Evolutionary conservation across 495 filamentous ascomycete species (phyloP), one percentile per base, ranked within the genome.

Genomic region (Aspergillus baeticus): DNA sequence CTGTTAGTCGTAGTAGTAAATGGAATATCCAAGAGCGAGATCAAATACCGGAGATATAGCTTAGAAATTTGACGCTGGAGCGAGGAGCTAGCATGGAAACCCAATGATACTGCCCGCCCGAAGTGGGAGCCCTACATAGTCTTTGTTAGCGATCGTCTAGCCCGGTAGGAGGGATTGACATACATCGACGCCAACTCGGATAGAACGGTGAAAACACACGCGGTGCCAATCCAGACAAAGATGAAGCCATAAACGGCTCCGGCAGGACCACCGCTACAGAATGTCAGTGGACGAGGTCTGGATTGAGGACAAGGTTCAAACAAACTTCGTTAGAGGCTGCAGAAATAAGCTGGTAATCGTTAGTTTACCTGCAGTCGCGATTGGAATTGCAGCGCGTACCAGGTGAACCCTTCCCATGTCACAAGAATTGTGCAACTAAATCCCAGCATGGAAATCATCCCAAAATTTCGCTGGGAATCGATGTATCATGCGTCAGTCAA

Each of bases 51-150:
- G 75, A 76, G 14, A 81, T 50, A 54, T 80, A 82, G 42, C 76
- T 78, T 17, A 77, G 47, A 38, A 81, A 69, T 37, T 74, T 73
- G 51, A 71, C 67, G 31, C 48, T 50, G 11, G 54, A 59, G 13
- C 45, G 57, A 2, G 79, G 72, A 1, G 80, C 76, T n/a, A 82
- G 62, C 69, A 79, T 78, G 1, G 75, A 74, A 10, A 71, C 72
- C 80, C 79, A 82, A 53, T 81, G 78, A 43, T 82, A 82, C 55
- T 82, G 79, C 2, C 79, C 79, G 10, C 75, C 76, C 5, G 71
- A 71, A 2, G 75, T 81, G 1, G 78, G 78, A 29, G 78, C 78
- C 76, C 73, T 75, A 22, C 31, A 20, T 48, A n/a, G 10, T 15
- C 10, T 15, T 17, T 7, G 6, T 17, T 41, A 41, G 26, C 39